These are phyloP conservation scores for Clonostachys byssicola DNA, from an alignment of 2,329 filamentous ascomycete species.

Conservation along the genomic window DNA sequence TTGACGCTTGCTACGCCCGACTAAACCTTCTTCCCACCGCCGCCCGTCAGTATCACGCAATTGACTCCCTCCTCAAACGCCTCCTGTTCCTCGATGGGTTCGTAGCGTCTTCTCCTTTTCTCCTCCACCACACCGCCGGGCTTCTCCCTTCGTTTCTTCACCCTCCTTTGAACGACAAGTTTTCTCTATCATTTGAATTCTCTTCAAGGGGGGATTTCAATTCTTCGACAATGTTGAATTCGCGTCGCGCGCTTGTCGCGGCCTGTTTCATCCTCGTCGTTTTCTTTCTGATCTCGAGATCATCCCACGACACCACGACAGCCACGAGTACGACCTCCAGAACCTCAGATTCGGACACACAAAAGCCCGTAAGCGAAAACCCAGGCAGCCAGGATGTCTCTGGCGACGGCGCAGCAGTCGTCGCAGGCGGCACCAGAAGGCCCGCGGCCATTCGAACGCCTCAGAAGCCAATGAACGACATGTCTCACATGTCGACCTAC, in stretches of 20 bases:
- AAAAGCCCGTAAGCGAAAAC: neutral
- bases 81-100: neutral
- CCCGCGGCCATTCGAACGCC: neutral
- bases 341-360: neutral
- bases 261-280: conserved; percentile 66
- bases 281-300: conserved; percentile 64
- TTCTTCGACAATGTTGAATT: conserved; percentile 62
- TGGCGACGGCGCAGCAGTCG: conserved; percentile 4
- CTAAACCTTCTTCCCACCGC: neutral
- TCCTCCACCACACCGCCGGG: neutral
- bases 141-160: neutral
- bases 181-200: too few species aligned
- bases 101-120: conserved; percentile 1
- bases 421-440: neutral
- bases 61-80: too few species aligned
- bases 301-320: conserved; percentile 16
- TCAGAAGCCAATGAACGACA: conserved; percentile 65
- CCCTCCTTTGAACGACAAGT: too few species aligned
- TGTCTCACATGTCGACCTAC: conserved; percentile 66
- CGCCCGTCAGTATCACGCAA: too few species aligned
- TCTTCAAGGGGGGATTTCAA: too few species aligned
- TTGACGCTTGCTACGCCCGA: too few species aligned
- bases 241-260: conserved; percentile 69
- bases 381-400: neutral
- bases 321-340: neutral